Percentiles rank a stretch among this genome's conserved stretches.
Evolutionary conservation across 2,329 filamentous ascomycete genomes (phyloP).

Genomic region (Sporothrix protearum): DNA sequence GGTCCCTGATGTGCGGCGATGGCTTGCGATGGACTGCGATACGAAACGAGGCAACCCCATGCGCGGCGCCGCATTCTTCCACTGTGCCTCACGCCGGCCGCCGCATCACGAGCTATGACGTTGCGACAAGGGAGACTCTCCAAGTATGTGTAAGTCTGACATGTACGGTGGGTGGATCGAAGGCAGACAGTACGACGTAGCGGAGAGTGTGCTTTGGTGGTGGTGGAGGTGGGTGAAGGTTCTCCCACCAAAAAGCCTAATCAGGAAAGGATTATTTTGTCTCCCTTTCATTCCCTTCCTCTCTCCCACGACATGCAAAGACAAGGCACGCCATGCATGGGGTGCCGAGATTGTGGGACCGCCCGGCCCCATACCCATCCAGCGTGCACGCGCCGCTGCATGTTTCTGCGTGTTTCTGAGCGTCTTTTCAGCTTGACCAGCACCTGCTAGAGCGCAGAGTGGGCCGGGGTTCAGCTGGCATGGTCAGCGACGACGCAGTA

Average conservation of each 20-base stretch:
- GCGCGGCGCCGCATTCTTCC: neutral
- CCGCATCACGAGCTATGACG: conserved; percentile 13
- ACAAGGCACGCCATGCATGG: neutral
- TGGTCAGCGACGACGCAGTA: conserved; percentile 11
- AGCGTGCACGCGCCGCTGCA: conserved; percentile 20
- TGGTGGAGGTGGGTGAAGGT: neutral
- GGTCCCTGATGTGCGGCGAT: neutral
- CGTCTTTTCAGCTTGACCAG: conserved; percentile 23
- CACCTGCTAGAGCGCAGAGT: conserved; percentile 22
- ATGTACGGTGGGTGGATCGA: too few species aligned
- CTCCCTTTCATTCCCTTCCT: too few species aligned
- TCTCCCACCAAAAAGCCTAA: neutral
- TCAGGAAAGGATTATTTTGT: neutral
- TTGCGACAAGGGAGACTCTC: conserved; percentile 5
- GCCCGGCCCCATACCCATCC: neutral
- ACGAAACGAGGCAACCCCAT: neutral
- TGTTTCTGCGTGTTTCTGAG: neutral
- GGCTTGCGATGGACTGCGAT: neutral
- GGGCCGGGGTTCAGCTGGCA: conserved; percentile 25
- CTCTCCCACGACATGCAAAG: neutral
- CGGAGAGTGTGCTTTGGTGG: neutral
- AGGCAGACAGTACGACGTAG: neutral
- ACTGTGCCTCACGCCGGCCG: neutral
- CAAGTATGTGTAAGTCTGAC: too few species aligned
- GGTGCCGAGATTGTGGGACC: conserved; percentile 15